Evolutionary conservation across 2,329 filamentous ascomycete genomes (phyloP), one percentile per base, ranked within the genome.

Genomic region (Microdochium bolleyi): DNA sequence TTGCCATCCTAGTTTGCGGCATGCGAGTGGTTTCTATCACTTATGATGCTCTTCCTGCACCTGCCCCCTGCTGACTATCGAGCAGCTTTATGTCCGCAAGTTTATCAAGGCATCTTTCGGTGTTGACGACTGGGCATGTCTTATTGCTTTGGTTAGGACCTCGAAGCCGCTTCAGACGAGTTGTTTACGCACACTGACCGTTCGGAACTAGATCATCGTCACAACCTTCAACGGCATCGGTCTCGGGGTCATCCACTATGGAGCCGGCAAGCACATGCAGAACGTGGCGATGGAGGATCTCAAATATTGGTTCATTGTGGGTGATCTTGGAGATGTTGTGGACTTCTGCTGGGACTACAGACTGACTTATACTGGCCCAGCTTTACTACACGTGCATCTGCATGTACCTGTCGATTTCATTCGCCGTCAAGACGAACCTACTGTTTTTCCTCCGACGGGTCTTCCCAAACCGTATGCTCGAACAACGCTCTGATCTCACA

Each of bases 351-450:
- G 16, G 14, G 34, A 14, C 34, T 16, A 14, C 34, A 5, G 7
- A 16, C 27, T 22, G 24, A 41, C n/a, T 32, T 22, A 7, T 13
- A 44, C 7, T 25, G 16, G 19, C 34, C 4, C 32, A 54, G 53
- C 49, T 54, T 16, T 54, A 54, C 51, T 54, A 54, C 38, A 38
- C 44, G 51, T 53, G 51, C 22, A 50, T 54, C 19, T 54, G 53
- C 48, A 51, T 54, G 24, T 54, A 54, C 51, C 32, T 54, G 34
- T 37, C 19, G 1, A 53, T 54, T 21, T 54, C 53, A 14, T 50
- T 54, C 24, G 48, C 51, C 4, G 51, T 54, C 48, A 54, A 54
- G 34, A 44, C 46, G 16, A 54, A 51, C 38, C 49, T 54, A 24
- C 48, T 54, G 19, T 24, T 54, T n/a, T 51, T 54, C 24, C 22